Percentiles rank a stretch among this genome's conserved stretches.
Conservation (phyloP, 2,329 filamentous ascomycete genomes). For the Talaromyces sp. region DNA sequence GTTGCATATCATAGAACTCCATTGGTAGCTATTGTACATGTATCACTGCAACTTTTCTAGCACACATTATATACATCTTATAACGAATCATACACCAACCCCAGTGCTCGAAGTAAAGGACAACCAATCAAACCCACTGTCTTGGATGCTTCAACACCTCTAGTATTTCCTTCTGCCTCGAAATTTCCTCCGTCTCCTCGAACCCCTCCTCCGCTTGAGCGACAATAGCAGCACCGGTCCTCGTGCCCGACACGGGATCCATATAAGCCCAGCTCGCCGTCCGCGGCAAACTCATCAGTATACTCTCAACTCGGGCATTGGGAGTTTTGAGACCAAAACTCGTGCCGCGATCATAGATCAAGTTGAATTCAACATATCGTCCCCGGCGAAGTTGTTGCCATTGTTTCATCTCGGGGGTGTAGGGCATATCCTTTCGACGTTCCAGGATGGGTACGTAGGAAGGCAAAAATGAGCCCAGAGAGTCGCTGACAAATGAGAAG, state of each 20-base stretch:
- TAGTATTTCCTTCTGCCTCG: constrained; percentile 69
- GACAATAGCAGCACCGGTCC: constrained; percentile 35
- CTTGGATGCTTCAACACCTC: constrained; percentile 63
- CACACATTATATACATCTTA: constrained; percentile 11
- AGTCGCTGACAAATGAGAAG: constrained; percentile 84
- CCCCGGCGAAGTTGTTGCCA: constrained; percentile 95
- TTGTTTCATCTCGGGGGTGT: constrained; percentile 77
- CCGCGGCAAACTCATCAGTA: constrained; percentile 91
- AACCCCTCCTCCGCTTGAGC: not conserved
- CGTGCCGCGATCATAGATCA: constrained; percentile 93
- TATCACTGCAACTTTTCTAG: not conserved
- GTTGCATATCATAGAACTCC: not conserved
- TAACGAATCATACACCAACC: not conserved
- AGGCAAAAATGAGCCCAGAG: constrained; percentile 80
- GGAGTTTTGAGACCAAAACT: constrained; percentile 92
- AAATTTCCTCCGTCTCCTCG: constrained; percentile 31
- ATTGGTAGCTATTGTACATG: constrained; percentile 8
- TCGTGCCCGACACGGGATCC: constrained; percentile 57
- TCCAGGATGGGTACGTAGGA: constrained; percentile 87
- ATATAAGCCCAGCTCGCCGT: constrained; percentile 96
- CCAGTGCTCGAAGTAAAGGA: not conserved
- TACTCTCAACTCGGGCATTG: constrained; percentile 88
- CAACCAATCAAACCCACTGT: constrained; percentile 53
- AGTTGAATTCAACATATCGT: constrained; percentile 97
- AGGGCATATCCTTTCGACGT: constrained; percentile 87